These are phyloP conservation scores for Aaosphaeria arxii DNA, from an alignment of 2,329 filamentous ascomycete genomes.

Conservation along the genomic window DNA sequence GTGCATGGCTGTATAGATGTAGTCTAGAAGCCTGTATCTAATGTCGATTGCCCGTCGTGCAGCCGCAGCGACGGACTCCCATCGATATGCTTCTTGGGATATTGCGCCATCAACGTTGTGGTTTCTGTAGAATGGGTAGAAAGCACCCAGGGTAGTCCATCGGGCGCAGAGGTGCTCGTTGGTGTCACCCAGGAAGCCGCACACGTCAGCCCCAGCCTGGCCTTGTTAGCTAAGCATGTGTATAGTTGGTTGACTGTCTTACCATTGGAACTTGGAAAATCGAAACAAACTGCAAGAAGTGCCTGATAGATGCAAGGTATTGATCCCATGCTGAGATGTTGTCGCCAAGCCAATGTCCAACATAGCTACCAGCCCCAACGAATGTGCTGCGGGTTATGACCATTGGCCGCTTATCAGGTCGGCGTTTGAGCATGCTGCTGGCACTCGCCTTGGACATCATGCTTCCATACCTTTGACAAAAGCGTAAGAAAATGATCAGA, in stretches of 20 bases:
- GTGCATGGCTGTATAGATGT: conserved; percentile 71
- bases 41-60: conserved; percentile 67
- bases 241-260: conserved; percentile 1
- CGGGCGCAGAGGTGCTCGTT: conserved; percentile 68
- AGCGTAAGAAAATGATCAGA: not conserved
- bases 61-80: conserved; percentile 61
- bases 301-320: conserved; percentile 39
- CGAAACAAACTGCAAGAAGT: conserved; percentile 44
- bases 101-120: conserved; percentile 65
- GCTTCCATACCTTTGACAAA: conserved; percentile 54
- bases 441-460: conserved; percentile 69
- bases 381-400: conserved; percentile 78
- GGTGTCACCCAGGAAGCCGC: conserved; percentile 67
- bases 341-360: conserved; percentile 60
- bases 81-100: conserved; percentile 54
- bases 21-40: conserved; percentile 74
- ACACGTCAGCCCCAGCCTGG: conserved; percentile 63
- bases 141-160: conserved; percentile 70
- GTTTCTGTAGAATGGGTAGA: conserved; percentile 71
- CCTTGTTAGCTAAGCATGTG: conserved; percentile 17
- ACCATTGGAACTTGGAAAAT: conserved; percentile 47
- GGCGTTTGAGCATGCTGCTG: conserved; percentile 66
- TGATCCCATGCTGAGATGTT: conserved; percentile 44
- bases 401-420: conserved; percentile 62
- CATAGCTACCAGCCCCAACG: conserved; percentile 62